Base-by-base conservation (phyloP, 2,329 filamentous ascomycete genomes). In the Ceratocystis diversiconidia region DNA sequence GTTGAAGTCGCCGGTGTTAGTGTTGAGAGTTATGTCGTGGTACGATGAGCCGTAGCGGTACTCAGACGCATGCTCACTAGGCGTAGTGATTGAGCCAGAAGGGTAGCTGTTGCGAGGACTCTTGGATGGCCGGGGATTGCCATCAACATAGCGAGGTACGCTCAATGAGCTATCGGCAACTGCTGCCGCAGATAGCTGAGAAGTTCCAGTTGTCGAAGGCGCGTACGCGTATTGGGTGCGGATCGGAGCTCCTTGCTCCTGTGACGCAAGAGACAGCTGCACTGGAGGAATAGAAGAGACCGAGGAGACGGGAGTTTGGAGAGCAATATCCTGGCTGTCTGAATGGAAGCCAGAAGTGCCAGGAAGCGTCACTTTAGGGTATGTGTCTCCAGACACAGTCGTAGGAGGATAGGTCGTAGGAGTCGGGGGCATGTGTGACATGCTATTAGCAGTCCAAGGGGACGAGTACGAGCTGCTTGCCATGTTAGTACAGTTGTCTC, bases 61-160 rank as follows among this genome's bases (percentile, higher is more conserved):
- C 70, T 85, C 82, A 25, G 78, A 75, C 0, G 80, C 74, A 3
- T 77, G 71, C 50, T 82, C 81, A 62, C 77, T 78, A 70, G 77
- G 78, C 44, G 76, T 74, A 41, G 82, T 74, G 25, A 81, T 80
- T 48, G 76, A 75, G 12, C 74, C 73, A 1, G 82, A 82, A 62
- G 80, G 79, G 68, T 84, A 80, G 71, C 76, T 79, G 10, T 83
- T 79, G 1, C 82, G 78, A 0, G 82, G 80, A 69, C 80, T 82
- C 73, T 85, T 85, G 46, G 79, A 74, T 17, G 82, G 80, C 25
- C 82, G 77, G 5, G 79, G 76, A 69, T 79, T 82, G 69, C 72
- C 76, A 71, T 84, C 82, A 61, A 84, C 77, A 70, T 84, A 85
- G 68, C 82, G 77, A 10, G 82, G 81, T 59, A 84, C 78, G 70